These are phyloP conservation scores for Leccinum disarticulatum DNA, from an alignment of 768 basidiomycete genomes.

Conservation along the genomic window DNA sequence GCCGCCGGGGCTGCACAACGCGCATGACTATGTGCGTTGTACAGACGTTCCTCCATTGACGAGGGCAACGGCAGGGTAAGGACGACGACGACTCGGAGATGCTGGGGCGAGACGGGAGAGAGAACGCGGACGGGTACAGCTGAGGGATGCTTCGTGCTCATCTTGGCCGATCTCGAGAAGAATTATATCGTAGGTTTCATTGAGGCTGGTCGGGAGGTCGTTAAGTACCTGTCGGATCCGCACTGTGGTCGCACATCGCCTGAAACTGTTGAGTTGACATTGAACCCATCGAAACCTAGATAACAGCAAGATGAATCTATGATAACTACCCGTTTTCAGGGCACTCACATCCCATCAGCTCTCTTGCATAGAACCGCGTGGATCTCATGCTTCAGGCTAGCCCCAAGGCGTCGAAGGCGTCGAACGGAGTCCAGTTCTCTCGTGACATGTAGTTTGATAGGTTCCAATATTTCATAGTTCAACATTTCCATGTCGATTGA, in stretches of 20 bases:
- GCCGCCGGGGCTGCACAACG: too few species aligned
- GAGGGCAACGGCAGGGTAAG: too few species aligned
- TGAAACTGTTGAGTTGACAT: slow-evolving; percentile 10
- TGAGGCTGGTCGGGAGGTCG: slow-evolving; percentile 5
- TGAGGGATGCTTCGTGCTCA: background rate
- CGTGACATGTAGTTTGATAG: slow-evolving; percentile 4
- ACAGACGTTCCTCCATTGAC: too few species aligned
- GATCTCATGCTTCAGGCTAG: slow-evolving; percentile 6
- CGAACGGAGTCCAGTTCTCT: slow-evolving; percentile 7
- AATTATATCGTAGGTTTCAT: slow-evolving; percentile 10
- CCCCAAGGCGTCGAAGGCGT: background rate
- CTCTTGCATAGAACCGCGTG: background rate
- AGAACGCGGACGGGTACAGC: too few species aligned
- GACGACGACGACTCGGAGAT: too few species aligned
- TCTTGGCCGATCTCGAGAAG: background rate
- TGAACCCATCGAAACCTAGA: slow-evolving; percentile 19
- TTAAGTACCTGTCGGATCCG: slow-evolving; percentile 2
- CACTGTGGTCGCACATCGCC: background rate
- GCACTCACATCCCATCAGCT: slow-evolving; percentile 14
- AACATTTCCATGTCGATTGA: background rate
- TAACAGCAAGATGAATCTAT: too few species aligned
- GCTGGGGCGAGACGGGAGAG: too few species aligned
- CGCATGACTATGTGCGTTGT: too few species aligned
- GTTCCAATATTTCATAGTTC: background rate
- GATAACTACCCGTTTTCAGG: too few species aligned